Conservation (phyloP, 164 flowering plant genomes). For the Sextonia rubra region DNA sequence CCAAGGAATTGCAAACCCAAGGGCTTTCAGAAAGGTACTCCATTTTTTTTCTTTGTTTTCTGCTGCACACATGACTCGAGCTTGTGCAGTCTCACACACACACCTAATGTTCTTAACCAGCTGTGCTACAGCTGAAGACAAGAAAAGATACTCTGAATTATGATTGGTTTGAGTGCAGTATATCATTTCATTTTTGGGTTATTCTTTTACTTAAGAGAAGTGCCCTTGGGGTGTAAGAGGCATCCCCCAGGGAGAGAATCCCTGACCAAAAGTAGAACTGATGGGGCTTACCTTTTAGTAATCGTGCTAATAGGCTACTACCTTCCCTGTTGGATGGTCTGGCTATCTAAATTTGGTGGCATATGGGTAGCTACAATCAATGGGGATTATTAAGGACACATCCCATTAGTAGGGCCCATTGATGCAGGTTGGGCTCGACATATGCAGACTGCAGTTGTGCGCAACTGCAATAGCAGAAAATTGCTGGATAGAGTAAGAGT, state of each 20-base stretch:
- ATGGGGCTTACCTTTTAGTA: not conserved
- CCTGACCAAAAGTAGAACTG: not conserved
- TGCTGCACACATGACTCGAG: too few species aligned
- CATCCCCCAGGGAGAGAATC: not conserved
- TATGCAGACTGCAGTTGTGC: too few species aligned
- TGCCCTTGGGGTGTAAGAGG: not conserved
- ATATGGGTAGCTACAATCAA: too few species aligned
- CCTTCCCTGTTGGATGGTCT: too few species aligned
- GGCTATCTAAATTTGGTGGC: too few species aligned
- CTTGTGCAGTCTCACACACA: too few species aligned
- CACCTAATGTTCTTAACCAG: too few species aligned
- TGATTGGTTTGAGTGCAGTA: not conserved
- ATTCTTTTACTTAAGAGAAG: not conserved
- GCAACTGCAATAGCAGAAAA: too few species aligned
- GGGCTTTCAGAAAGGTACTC: conserved; percentile 65
- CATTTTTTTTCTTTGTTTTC: too few species aligned
- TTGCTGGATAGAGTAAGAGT: too few species aligned
- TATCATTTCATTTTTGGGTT: not conserved
- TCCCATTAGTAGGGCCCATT: not conserved
- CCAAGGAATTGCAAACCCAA: conserved; percentile 63
- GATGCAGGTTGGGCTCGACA: not conserved
- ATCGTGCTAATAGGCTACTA: not conserved
- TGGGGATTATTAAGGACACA: too few species aligned
- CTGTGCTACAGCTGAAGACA: too few species aligned
- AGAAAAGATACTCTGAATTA: conserved; percentile 37